Base-by-base conservation (phyloP, 176 grass and related monocot species). In the Metroxylon sagu region DNA sequence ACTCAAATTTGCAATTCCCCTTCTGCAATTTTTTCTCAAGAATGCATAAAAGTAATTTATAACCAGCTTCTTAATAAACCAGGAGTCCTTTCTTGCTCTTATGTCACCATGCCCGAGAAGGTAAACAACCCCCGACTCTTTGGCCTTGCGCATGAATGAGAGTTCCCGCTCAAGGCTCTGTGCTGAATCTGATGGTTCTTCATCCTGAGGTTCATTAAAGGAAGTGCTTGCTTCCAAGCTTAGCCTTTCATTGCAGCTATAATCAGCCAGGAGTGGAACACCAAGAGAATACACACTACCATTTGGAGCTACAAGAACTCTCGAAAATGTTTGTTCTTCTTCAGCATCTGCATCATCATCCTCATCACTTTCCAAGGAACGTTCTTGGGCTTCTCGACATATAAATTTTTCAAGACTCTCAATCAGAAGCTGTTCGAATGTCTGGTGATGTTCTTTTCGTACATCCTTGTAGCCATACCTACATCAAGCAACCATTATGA, bases 401-500 rank as follows among this genome's bases (percentile, higher is more conserved):
- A 98, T 85, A 50, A 89, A 98, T 66, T 92, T 98, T 63, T 92
- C 87, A 1, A 92, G 87, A 57, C 87, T 88, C 70, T 92, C 87
- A 50, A 98, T 92, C 27, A 98, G 74, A 66, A 89, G 76, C 43
- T 98, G 84, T 72, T 98, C 87, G 23, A 92, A 98, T 61, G 76
- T 71, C 71, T 81, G 79, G 62, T 78, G 70, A 56, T 89, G 71
- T 56, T 98, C 93, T 70, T 98, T 92, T 67, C 84, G 87, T 29
- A 85, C 76, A 78, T 98, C 93, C 77, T 98, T 98, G 76, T 98
- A 92, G 14, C 87, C 93, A 15, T 98, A 98, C 76, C 93, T 98
- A 68, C 52, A 90, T 77, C 58, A 59, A 26, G 29, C 50, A 43
- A 73, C 27, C 4, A 16, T 28, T 28, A 5, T 59, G 25, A 15